phyloP scores from a whole-genome alignment of 2,329 filamentous ascomycete genomes.

The Fusarium sarcochroum region DNA sequence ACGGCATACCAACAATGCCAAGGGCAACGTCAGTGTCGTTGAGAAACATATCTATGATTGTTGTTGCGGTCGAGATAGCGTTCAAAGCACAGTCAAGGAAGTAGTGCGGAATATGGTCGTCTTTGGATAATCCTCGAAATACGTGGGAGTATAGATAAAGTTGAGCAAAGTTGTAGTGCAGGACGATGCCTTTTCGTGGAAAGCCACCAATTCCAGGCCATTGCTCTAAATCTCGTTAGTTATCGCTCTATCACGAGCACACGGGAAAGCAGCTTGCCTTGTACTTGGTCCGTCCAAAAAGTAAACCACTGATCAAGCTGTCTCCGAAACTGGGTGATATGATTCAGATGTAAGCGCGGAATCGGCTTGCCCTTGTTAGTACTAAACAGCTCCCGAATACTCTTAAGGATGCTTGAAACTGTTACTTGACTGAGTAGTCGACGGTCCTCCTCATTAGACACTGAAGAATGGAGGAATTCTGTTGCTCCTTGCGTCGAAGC shows the following conservation, averaged over 20 bases:
- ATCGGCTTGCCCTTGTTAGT: constrained; percentile 66
- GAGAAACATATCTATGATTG: constrained; percentile 59
- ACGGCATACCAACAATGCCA: constrained; percentile 59
- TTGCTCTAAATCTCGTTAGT: constrained; percentile 47
- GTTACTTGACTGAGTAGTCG: constrained; percentile 70
- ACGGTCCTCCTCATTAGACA: constrained; percentile 66
- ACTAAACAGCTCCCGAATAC: constrained; percentile 68
- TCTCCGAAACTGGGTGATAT: constrained; percentile 53
- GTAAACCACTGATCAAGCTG: constrained; percentile 55
- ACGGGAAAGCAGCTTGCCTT: constrained; percentile 23
- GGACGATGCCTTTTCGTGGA: constrained; percentile 53
- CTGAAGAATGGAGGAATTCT: constrained; percentile 63
- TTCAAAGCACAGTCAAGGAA: constrained; percentile 49
- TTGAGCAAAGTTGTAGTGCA: constrained; percentile 58
- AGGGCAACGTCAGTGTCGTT: constrained; percentile 57
- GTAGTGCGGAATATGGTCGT: constrained; percentile 47
- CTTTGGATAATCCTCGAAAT: constrained; percentile 53
- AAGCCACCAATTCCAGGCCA: constrained; percentile 54
- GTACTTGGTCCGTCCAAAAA: constrained; percentile 51
- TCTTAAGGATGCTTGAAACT: constrained; percentile 68
- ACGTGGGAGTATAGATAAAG: constrained; percentile 57
- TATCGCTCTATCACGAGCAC: fast-evolving
- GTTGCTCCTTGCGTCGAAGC: constrained; percentile 68
- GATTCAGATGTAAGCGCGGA: constrained; percentile 64
- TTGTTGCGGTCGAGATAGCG: constrained; percentile 54